Evolutionary conservation across 768 basidiomycete genomes (phyloP).

Genomic region (Lepiota subincarnata): DNA sequence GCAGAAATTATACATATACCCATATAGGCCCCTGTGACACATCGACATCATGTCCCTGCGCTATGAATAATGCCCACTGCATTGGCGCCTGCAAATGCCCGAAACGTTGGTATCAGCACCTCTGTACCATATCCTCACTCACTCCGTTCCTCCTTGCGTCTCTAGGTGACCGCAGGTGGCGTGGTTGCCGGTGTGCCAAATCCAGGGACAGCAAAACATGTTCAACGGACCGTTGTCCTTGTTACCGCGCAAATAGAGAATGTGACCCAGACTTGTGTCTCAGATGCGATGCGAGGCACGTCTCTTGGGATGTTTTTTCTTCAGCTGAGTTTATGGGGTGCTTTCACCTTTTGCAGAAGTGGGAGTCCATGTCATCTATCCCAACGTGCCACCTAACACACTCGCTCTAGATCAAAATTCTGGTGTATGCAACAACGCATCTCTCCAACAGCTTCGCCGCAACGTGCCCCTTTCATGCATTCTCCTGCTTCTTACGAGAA

Average conservation of each 20-base stretch:
- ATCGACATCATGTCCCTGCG: conserved; percentile 36
- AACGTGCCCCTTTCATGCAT: neutral
- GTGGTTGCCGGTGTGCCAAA: conserved; percentile 32
- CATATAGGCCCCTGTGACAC: conserved; percentile 46
- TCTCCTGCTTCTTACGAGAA: neutral
- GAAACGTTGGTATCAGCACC: conserved; percentile 28
- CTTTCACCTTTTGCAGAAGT: conserved; percentile 12
- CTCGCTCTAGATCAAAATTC: neutral
- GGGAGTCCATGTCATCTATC: neutral
- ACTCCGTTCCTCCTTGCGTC: conserved; percentile 1
- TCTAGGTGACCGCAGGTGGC: conserved; percentile 37
- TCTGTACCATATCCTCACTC: neutral
- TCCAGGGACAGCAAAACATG: conserved; percentile 16
- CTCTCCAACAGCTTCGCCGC: neutral
- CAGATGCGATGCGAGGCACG: conserved; percentile 39
- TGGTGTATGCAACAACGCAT: neutral
- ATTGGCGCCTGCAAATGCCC: conserved; percentile 46
- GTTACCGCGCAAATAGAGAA: conserved; percentile 32
- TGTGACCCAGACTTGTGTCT: conserved; percentile 52
- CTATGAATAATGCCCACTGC: conserved; percentile 35
- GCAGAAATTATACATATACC: conserved; percentile 35
- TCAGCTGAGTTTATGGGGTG: neutral
- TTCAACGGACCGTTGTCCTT: conserved; percentile 30
- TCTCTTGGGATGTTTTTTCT: neutral
- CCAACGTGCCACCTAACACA: neutral